Base-by-base conservation (phyloP, 2,329 filamentous ascomycete genomes). In the Ophiostoma quercus region DNA sequence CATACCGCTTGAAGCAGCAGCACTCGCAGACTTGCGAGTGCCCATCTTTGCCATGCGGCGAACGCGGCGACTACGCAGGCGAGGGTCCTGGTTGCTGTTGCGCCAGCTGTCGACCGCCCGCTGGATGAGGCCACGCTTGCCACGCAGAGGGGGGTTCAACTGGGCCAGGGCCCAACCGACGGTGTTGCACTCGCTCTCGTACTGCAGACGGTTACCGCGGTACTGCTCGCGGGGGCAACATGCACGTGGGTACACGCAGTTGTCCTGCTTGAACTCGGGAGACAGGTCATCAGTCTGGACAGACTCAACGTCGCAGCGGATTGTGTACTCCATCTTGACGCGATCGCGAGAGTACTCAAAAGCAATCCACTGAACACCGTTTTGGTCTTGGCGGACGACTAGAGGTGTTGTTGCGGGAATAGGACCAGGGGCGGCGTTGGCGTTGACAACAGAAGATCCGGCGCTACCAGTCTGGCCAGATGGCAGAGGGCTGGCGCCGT, bases 241-340 rank as follows among this genome's bases (percentile, higher is more conserved):
- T 3, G 95, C 95, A 71, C 95, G 88, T 2, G 95, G 95, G 77
- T 98, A 99, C 16, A 99, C 95, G 78, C 95, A 98, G 81, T 99
- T 99, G 79, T 97, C 94, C 9, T 92, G 92, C 84, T 97, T 98
- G 85, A 98, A 98, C 74, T 98, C 94, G 73, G 87, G 84, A 63
- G 87, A 87, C 22, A 99, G 85, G 72, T 89, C 89, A 70, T 97
- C 93, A 63, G 94, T 93, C 77, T 94, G 93, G 72, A 99, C 93
- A 0, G 94, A 97, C 81, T 98, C 95, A 25, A 98, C 95, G 75
- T 98, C 95, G 78, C 95, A 98, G 68, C 95, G 90, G 76, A 99
- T 99, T 0, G 94, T 97, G 81, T 99, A 99, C 80, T 98, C 94
- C 93, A 98, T 97, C 87, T 99, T 99, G 74, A 98, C 94, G 65